phyloP scores from a whole-genome alignment of 805 yeast genomes.

The Yamadazyma insecticola region DNA sequence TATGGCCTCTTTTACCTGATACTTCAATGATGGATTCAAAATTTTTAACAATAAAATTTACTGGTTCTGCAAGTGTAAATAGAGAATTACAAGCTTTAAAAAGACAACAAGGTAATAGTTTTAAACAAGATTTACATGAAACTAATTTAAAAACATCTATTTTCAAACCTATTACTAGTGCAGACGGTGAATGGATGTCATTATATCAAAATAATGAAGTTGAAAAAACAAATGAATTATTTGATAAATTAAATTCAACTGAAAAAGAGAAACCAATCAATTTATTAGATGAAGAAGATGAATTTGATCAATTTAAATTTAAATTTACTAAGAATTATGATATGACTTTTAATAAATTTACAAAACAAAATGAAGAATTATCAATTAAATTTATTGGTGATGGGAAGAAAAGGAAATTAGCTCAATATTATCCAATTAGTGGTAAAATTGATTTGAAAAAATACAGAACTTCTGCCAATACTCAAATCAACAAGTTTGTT shows the following conservation, averaged over 20 bases:
- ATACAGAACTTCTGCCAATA: constrained; percentile 64
- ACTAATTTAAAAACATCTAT: constrained; percentile 52
- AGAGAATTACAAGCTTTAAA: constrained; percentile 30
- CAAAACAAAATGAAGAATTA: constrained; percentile 56
- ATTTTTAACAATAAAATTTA: constrained; percentile 59
- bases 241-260: constrained; percentile 30
- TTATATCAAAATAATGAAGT: constrained; percentile 29
- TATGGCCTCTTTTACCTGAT: constrained; percentile 86
- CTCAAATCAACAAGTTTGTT: constrained; percentile 50
- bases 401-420: constrained; percentile 43
- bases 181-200: constrained; percentile 76
- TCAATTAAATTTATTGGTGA: constrained; percentile 54
- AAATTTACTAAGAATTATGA: constrained; percentile 76
- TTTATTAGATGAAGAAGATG: constrained; percentile 41
- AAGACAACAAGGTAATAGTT: constrained; percentile 22
- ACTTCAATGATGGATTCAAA: constrained; percentile 83
- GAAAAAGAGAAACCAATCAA: constrained; percentile 40
- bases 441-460: constrained; percentile 81
- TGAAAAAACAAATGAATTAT: constrained; percentile 19
- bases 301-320: constrained; percentile 39
- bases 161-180: constrained; percentile 68
- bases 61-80: constrained; percentile 49
- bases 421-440: constrained; percentile 71
- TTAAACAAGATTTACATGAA: constrained; percentile 27
- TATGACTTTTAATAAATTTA: constrained; percentile 49